Evolutionary conservation across 176 grass and related monocot genomes (phyloP).

Genomic region (Alloteropsis semialata): DNA sequence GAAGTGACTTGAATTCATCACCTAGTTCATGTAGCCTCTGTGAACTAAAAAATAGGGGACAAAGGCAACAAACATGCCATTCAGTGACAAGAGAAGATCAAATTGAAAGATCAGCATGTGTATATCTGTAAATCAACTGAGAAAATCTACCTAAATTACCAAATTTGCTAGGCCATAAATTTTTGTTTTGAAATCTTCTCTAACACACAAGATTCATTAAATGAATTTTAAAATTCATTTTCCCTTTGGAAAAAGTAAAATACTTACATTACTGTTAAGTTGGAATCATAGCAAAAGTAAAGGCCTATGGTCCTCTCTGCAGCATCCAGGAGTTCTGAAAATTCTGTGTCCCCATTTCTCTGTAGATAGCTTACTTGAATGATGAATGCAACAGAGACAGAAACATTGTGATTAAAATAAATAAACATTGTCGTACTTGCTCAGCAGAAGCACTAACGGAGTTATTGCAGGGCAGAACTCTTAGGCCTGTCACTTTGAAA

Average conservation of each 20-base stretch:
- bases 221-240: neutral
- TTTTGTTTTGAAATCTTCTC: neutral
- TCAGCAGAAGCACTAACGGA: constrained; percentile 52
- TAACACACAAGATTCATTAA: neutral
- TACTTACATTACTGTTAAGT: constrained; percentile 81
- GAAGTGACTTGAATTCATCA: constrained; percentile 63
- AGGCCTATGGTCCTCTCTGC: constrained; percentile 71
- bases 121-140: neutral
- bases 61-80: neutral
- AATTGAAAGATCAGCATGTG: neutral
- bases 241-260: neutral
- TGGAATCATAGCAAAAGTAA: constrained; percentile 89
- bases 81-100: neutral
- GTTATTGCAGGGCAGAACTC: constrained; percentile 75
- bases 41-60: constrained; percentile 46
- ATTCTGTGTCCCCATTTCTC: constrained; percentile 80
- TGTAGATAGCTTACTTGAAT: constrained; percentile 37
- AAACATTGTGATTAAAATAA: constrained; percentile 19
- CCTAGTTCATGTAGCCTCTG: constrained; percentile 69
- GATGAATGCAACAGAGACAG: neutral
- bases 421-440: constrained; percentile 47
- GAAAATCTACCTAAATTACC: neutral
- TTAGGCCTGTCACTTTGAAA: constrained; percentile 80
- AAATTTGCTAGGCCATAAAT: neutral
- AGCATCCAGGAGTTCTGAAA: constrained; percentile 64